Evolutionary conservation across 2,329 filamentous ascomycete genomes (phyloP).

Genomic region (Fusarium bulbicola): DNA sequence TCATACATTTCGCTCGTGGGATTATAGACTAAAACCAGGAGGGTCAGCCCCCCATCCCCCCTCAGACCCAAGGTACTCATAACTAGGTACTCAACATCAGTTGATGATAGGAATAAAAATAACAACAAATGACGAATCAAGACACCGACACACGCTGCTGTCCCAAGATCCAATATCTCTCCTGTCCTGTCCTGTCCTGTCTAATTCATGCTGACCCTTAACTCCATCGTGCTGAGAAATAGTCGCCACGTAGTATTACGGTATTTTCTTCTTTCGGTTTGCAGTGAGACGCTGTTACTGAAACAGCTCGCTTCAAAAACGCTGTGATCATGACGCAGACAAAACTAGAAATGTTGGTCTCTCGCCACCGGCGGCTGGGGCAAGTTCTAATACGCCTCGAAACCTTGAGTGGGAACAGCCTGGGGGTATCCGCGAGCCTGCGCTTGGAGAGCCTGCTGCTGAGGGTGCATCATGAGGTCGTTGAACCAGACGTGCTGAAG

Average conservation of each 20-base stretch:
- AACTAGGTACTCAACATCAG: slow-evolving; percentile 19
- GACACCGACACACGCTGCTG: slow-evolving; percentile 10
- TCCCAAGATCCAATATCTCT: slow-evolving; percentile 30
- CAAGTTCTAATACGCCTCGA: slow-evolving; percentile 48
- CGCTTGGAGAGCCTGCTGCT: slow-evolving; percentile 53
- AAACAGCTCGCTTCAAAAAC: slow-evolving; percentile 12
- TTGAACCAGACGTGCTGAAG: slow-evolving; percentile 93
- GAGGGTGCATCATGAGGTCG: slow-evolving; percentile 70
- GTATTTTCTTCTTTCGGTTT: slow-evolving; percentile 11
- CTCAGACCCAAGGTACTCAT: background rate
- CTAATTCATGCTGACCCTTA: slow-evolving; percentile 37
- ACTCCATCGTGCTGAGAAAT: slow-evolving; percentile 37
- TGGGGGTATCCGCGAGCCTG: slow-evolving; percentile 54
- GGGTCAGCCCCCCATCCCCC: slow-evolving; percentile 6
- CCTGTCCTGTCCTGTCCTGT: slow-evolving; percentile 26
- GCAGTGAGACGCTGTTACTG: background rate
- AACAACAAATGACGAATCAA: slow-evolving; percentile 6
- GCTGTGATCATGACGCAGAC: background rate
- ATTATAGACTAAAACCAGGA: slow-evolving; percentile 12
- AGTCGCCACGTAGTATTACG: slow-evolving; percentile 17
- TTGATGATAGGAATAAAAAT: slow-evolving; percentile 5
- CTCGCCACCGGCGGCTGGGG: background rate
- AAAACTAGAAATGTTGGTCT: slow-evolving; percentile 7
- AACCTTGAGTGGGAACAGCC: slow-evolving; percentile 51
- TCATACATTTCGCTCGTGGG: slow-evolving; percentile 26